These are phyloP conservation scores for Pinus albicaulis DNA, from an alignment of 75 land plant species.

Conservation along the genomic window DNA sequence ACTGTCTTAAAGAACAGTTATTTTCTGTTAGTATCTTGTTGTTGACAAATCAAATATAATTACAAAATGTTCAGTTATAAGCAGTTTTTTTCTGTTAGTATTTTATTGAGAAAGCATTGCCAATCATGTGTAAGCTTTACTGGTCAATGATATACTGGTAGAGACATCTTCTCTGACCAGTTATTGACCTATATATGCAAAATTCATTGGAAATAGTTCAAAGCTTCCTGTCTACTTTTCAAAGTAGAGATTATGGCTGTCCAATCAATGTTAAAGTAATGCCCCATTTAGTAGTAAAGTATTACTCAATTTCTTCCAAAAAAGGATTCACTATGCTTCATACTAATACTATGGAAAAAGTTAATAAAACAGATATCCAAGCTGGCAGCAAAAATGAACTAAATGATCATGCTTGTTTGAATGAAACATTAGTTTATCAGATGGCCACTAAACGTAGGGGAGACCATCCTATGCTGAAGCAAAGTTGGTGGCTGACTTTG, in stretches of 20 bases:
- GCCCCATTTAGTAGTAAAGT: no score
- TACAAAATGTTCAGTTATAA: no score
- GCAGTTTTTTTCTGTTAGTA: not conserved
- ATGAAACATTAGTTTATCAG: no score
- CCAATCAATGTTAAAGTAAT: not conserved
- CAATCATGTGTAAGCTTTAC: not conserved
- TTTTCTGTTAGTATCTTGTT: not conserved
- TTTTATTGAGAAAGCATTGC: not conserved
- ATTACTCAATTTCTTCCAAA: not conserved
- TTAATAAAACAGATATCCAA: not conserved
- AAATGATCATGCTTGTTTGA: no score
- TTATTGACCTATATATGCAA: not conserved
- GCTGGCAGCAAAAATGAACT: no score
- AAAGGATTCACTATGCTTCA: not conserved
- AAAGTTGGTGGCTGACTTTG: no score
- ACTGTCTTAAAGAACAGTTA: constrained; percentile 1
- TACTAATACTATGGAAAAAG: not conserved
- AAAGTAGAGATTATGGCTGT: no score
- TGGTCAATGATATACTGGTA: not conserved
- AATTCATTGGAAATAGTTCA: not conserved
- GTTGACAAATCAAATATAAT: no score
- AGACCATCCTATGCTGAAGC: no score
- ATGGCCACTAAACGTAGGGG: no score
- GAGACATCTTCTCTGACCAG: not conserved
- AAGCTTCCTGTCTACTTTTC: not conserved